These are phyloP conservation scores for Cucumis hystrix DNA, from an alignment of 306 rosid genomes.

Conservation along the genomic window DNA sequence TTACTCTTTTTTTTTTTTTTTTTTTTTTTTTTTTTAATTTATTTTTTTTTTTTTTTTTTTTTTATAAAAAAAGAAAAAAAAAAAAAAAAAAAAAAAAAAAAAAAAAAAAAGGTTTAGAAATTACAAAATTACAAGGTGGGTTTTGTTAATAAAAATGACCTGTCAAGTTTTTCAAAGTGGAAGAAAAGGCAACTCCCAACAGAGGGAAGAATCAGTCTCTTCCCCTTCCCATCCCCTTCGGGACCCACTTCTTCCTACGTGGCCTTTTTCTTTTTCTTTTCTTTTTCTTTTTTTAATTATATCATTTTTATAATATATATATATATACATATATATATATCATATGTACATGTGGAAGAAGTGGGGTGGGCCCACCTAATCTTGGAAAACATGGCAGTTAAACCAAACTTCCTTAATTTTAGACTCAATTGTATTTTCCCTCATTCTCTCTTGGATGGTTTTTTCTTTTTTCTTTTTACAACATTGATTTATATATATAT, in stretches of 20 bases:
- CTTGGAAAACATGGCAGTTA: background rate
- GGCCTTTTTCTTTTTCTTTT: background rate
- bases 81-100: too few species aligned
- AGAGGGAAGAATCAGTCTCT: background rate
- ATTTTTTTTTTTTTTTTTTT: background rate
- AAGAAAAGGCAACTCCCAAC: background rate
- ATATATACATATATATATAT: too few species aligned
- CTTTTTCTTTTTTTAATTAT: background rate
- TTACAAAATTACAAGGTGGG: background rate
- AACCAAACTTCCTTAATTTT: background rate
- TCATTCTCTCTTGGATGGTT: background rate
- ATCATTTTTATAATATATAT: background rate
- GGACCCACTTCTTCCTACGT: background rate
- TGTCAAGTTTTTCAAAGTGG: background rate
- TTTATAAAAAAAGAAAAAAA: too few species aligned
- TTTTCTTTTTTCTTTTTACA: too few species aligned
- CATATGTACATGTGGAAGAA: background rate
- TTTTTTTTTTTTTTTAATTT: too few species aligned
- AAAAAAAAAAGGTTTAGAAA: background rate
- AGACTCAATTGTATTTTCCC: background rate
- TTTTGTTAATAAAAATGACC: conserved; percentile 1
- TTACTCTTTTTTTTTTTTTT: too few species aligned
- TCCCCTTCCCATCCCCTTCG: background rate
- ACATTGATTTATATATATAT: too few species aligned
- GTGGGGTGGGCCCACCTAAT: conserved; percentile 4